A percentile compares a stretch with the other conserved stretches of the same genome.
These are phyloP conservation scores for Saccharum spontaneum DNA, from an alignment of 176 grass and related monocot genomes.

Conservation along the genomic window DNA sequence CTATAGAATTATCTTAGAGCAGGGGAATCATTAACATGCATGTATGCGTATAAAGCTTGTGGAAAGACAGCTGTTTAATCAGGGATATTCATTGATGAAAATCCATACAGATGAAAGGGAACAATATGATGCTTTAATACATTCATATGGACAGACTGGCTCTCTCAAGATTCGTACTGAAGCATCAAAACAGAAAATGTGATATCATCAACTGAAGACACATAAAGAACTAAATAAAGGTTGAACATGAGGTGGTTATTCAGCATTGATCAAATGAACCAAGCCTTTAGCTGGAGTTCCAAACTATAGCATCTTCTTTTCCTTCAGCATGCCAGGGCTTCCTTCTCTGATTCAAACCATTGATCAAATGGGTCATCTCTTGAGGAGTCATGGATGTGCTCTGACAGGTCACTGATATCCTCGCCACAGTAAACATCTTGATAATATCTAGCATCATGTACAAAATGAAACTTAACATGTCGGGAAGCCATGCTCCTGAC, in stretches of 20 bases:
- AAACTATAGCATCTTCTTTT: neutral
- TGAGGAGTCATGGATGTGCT: neutral
- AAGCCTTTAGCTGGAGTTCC: neutral
- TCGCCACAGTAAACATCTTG: neutral
- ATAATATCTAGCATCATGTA: neutral
- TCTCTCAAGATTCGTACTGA: neutral
- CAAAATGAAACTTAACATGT: neutral
- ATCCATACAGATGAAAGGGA: neutral
- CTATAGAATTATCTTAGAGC: neutral
- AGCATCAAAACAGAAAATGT: neutral
- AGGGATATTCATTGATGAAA: neutral
- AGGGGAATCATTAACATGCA: neutral
- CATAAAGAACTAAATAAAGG: neutral
- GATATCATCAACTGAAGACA: neutral
- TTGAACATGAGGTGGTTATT: neutral
- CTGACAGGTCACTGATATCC: neutral
- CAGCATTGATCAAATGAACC: neutral
- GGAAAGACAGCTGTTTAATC: neutral
- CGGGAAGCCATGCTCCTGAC: neutral
- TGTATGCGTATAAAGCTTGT: too few species aligned
- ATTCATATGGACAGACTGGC: neutral
- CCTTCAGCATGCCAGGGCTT: too few species aligned
- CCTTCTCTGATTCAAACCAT: neutral
- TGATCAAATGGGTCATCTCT: neutral
- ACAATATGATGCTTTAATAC: neutral